Evolutionary conservation across 192 early-diverging fungal species (phyloP).

Genomic region (Mycoemilia scoparia): DNA sequence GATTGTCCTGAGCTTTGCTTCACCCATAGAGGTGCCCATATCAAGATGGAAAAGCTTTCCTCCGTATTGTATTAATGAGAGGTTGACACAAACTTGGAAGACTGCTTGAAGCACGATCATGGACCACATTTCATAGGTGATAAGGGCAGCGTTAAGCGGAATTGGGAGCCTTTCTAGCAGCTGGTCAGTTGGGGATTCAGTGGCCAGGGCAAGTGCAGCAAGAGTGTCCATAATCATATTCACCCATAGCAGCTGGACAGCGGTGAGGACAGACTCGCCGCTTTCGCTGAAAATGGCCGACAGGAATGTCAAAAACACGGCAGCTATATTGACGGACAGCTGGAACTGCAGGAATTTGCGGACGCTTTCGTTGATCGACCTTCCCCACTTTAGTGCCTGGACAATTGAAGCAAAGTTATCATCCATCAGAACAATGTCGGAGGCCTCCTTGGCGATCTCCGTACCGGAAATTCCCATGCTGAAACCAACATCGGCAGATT

Average conservation of each 20-base stretch:
- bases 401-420: slow-evolving; percentile 75
- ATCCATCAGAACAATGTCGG: slow-evolving; percentile 72
- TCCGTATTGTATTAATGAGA: slow-evolving; percentile 40
- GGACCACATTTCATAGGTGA: slow-evolving; percentile 77
- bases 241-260: slow-evolving; percentile 86
- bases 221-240: slow-evolving; percentile 93
- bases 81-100: slow-evolving; percentile 69
- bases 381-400: slow-evolving; percentile 62
- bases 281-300: slow-evolving; percentile 43
- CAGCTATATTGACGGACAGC: slow-evolving; percentile 64
- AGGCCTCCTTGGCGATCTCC: slow-evolving; percentile 69
- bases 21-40: slow-evolving; percentile 9
- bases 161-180: slow-evolving; percentile 66
- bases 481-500: slow-evolving; percentile 81
- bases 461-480: slow-evolving; percentile 85
- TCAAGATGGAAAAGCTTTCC: slow-evolving; percentile 39
- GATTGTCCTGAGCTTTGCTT: slow-evolving; percentile 46
- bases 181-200: slow-evolving; percentile 72
- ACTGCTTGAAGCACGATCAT: slow-evolving; percentile 81
- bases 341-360: slow-evolving; percentile 78
- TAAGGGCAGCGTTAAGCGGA: slow-evolving; percentile 52
- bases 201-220: slow-evolving; percentile 80
- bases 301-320: slow-evolving; percentile 51
- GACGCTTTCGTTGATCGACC: slow-evolving; percentile 67
- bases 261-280: slow-evolving; percentile 59